These are phyloP conservation scores for Colletotrichum cordylinicola DNA, from an alignment of 2,329 filamentous ascomycete genomes.

Conservation along the genomic window DNA sequence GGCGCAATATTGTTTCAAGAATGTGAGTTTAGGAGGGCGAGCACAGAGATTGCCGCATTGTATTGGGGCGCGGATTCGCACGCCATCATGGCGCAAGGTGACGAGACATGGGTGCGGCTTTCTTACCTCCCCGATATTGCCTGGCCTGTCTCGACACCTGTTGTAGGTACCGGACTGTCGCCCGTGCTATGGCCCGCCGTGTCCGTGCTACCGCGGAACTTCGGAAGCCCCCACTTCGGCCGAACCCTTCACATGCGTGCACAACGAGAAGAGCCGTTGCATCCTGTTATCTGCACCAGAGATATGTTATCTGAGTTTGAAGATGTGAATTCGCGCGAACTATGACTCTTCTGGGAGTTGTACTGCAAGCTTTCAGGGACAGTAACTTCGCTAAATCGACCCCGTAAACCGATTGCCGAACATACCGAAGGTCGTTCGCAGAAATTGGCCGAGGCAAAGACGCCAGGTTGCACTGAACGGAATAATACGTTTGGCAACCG, in stretches of 20 bases:
- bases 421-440: not conserved
- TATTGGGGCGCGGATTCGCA: not conserved
- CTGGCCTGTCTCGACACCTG: not conserved
- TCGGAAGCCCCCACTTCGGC: not conserved
- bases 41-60: not conserved
- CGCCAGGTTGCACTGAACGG: not conserved
- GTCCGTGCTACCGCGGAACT: not conserved
- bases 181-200: not conserved
- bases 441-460: not conserved
- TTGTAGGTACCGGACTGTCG: not conserved
- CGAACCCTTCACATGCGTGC: not conserved
- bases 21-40: not conserved
- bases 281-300: not conserved
- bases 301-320: not conserved
- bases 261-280: not conserved
- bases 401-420: not conserved
- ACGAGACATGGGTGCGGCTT: not conserved
- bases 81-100: slow-evolving; percentile 18
- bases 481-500: not conserved
- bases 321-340: not conserved
- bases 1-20: slow-evolving; percentile 11
- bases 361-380: not conserved
- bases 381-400: not conserved
- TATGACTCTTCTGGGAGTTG: not conserved
- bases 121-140: not conserved